Conservation (phyloP, 805 yeast genomes). For the Candida parachauliodes region DNA sequence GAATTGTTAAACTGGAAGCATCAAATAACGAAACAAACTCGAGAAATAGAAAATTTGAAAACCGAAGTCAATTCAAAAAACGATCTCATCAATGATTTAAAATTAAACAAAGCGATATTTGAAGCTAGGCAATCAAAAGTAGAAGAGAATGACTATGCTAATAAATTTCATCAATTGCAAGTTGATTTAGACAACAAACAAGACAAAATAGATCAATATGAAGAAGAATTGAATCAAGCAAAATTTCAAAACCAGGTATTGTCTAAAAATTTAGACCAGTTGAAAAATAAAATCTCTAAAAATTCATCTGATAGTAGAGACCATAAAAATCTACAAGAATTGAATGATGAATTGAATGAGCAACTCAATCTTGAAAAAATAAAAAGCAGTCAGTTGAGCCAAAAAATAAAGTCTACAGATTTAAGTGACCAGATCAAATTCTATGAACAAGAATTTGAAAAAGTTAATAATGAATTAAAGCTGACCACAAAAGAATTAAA, state of each 20-base stretch:
- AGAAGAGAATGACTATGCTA: not conserved
- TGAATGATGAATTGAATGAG: slow-evolving; percentile 2
- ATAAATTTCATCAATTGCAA: not conserved
- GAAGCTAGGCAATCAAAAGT: not conserved
- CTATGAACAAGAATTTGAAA: slow-evolving; percentile 10
- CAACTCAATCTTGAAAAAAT: slow-evolving; percentile 1
- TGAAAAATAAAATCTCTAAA: not conserved
- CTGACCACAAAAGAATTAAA: not conserved
- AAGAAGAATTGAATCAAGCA: not conserved
- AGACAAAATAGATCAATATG: slow-evolving; percentile 1
- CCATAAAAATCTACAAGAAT: not conserved
- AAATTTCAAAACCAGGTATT: not conserved
- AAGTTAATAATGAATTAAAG: slow-evolving; percentile 2
- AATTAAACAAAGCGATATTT: not conserved
- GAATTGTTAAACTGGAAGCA: not conserved
- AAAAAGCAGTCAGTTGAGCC: slow-evolving; percentile 1
- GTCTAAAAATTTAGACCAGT: not conserved
- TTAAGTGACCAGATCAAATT: slow-evolving; percentile 5
- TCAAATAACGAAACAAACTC: not conserved
- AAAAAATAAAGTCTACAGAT: not conserved
- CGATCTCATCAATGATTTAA: not conserved
- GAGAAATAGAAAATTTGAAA: not conserved
- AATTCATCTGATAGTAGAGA: not conserved
- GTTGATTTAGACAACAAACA: not conserved
- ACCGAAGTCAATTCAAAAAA: not conserved